phyloP scores from a whole-genome alignment of 2,329 filamentous ascomycete species.

The Aureobasidium namibiae region DNA sequence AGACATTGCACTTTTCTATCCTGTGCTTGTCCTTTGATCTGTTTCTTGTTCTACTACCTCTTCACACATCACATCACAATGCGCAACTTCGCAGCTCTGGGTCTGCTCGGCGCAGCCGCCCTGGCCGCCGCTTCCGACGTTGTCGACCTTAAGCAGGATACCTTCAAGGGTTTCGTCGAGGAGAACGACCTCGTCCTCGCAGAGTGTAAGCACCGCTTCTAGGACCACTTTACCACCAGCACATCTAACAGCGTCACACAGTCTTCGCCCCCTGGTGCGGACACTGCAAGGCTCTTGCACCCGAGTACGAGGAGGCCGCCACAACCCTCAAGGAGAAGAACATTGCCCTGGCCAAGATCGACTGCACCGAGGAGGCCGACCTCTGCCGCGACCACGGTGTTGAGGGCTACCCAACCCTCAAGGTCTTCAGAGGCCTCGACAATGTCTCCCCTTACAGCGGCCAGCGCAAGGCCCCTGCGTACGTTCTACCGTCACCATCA shows the following conservation, averaged over 20 bases:
- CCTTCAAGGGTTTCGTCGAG: conserved; percentile 79
- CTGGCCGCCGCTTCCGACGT: conserved; percentile 69
- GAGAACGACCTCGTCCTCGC: conserved; percentile 82
- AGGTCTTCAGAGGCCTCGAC: conserved; percentile 91
- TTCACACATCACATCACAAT: conserved; percentile 15
- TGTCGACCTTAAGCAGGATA: conserved; percentile 72
- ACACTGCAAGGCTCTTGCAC: conserved; percentile 96
- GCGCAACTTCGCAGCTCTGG: conserved; percentile 25
- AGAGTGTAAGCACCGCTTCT: conserved; percentile 60
- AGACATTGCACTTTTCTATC: background rate
- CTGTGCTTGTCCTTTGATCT: conserved; percentile 6
- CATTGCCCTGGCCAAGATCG: conserved; percentile 77
- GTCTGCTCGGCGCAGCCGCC: conserved; percentile 47
- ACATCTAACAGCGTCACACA: conserved; percentile 25
- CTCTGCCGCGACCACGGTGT: conserved; percentile 86
- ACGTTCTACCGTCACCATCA: conserved; percentile 17
- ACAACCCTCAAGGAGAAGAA: conserved; percentile 80
- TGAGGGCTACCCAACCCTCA: conserved; percentile 96
- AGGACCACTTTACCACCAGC: background rate
- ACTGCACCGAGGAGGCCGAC: conserved; percentile 90
- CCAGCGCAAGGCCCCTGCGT: conserved; percentile 75
- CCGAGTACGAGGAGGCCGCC: conserved; percentile 82
- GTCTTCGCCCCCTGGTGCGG: conserved; percentile 96
- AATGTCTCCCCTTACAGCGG: conserved; percentile 77
- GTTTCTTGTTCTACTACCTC: background rate